Percentiles rank a stretch among this genome's conserved stretches.
Evolutionary conservation across 805 yeast genomes (phyloP).

Genomic region (Cyberlindnera veronae): DNA sequence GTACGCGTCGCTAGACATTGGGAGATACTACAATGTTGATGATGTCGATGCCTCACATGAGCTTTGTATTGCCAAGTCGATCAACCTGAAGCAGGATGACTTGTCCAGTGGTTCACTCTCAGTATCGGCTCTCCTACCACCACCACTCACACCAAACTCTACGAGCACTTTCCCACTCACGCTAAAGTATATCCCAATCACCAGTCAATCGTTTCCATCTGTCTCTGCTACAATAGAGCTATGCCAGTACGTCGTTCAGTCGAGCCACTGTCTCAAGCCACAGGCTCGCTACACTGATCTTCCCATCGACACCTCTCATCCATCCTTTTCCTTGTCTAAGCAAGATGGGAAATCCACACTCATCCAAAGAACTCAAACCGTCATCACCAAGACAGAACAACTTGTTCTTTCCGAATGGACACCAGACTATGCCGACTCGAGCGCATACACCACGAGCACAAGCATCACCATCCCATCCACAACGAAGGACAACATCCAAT

Average conservation of each 20-base stretch:
- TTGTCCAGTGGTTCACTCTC: slow-evolving; percentile 11
- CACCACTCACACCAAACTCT: slow-evolving; percentile 4
- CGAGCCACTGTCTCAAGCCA: slow-evolving; percentile 10
- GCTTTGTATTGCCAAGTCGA: slow-evolving; percentile 14
- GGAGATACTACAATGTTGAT: slow-evolving; percentile 12
- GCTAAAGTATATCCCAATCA: slow-evolving; percentile 11
- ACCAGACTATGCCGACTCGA: slow-evolving; percentile 15
- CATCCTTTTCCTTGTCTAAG: not conserved
- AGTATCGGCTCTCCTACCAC: slow-evolving; percentile 12
- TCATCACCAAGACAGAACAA: not conserved
- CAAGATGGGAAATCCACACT: not conserved
- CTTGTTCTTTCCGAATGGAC: slow-evolving; percentile 12
- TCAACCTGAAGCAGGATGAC: slow-evolving; percentile 7
- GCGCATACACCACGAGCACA: slow-evolving; percentile 4
- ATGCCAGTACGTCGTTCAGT: slow-evolving; percentile 16
- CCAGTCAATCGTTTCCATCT: slow-evolving; percentile 1
- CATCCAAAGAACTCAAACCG: slow-evolving; percentile 13
- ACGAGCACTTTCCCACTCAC: slow-evolving; percentile 10
- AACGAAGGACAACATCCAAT: slow-evolving; percentile 7
- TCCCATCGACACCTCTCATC: not conserved
- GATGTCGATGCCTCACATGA: slow-evolving; percentile 14
- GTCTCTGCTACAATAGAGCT: slow-evolving; percentile 3
- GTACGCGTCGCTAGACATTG: slow-evolving; percentile 9
- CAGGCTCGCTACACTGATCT: slow-evolving; percentile 1
- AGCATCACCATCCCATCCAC: slow-evolving; percentile 12